Evolutionary conservation across 768 basidiomycete species (phyloP), one percentile per base, ranked within the genome.

Genomic region (Podaxis rugospora): DNA sequence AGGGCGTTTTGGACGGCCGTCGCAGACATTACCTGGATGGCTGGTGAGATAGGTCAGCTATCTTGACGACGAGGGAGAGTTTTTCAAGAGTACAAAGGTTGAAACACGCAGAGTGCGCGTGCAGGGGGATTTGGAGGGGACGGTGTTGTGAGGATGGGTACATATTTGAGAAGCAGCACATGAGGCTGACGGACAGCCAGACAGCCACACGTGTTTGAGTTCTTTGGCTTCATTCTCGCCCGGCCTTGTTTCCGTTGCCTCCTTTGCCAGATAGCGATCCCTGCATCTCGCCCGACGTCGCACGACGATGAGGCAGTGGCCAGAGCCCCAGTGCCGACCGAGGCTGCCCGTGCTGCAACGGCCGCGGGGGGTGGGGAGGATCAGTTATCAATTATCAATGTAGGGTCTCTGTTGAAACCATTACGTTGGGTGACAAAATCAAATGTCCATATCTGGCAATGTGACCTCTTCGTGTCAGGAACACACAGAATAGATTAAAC

Each of bases 161-260:
- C 32, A 32, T 32, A 47, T 47, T 57, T 57, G 35, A 36, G 55
- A 54, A 60, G 51, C 28, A 35, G 36, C 7, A 47, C 59, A 61
- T 61, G 59, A 61, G 59, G 59, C 59, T 61, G 59, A 61, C 59
- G 39, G 18, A 39, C 25, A 27, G 35, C 59, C 23, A 55, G 18
- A 39, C 25, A 27, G 21, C 59, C 35, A 61, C 59, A 55, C 59
- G 59, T 61, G 59, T 37, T 39, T 59, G 28, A 32, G 11, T 21
- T 10, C 39, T 18, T 10, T 27, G 10, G 27, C 49, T 16, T 52
- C 51, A 36, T 51, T 27, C 21, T 44, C 51, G 32, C 32, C 9
- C 32, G 32, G 32, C 32, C 32, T 9, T 2, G 32, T 9, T 32
- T 32, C 32, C 32, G 6, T 32, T 32, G 32, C 32, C 7, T 32